Percentiles rank a stretch among this genome's conserved stretches.
phyloP scores from a whole-genome alignment of 805 yeast genomes.

The Jamesozyma gamospora region DNA sequence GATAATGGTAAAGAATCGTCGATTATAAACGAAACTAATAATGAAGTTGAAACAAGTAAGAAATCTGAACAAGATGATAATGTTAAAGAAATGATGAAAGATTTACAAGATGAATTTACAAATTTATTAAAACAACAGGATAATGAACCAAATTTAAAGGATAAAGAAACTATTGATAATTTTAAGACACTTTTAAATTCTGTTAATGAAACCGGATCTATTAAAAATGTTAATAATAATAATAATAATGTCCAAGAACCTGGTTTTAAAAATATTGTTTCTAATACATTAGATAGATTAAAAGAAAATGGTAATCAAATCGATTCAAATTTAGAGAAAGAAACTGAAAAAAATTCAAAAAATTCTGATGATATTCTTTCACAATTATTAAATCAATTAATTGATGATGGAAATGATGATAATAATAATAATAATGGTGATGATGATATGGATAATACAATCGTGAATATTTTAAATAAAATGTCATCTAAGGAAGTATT shows the following conservation, averaged over 20 bases:
- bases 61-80: constrained; percentile 38
- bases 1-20: constrained; percentile 2
- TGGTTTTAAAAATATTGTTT: constrained; percentile 63
- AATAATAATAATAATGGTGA: constrained; percentile 24
- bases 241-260: constrained; percentile 26
- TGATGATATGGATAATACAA: constrained; percentile 46
- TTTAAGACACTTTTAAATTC: constrained; percentile 30
- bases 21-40: not conserved
- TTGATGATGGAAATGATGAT: constrained; percentile 30
- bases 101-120: constrained; percentile 20
- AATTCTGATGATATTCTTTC: constrained; percentile 43
- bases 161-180: constrained; percentile 22
- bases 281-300: constrained; percentile 69
- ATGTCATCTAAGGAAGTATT: constrained; percentile 76
- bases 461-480: constrained; percentile 69
- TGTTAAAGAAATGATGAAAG: constrained; percentile 25
- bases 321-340: constrained; percentile 44
- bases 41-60: constrained; percentile 39
- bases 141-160: constrained; percentile 2
- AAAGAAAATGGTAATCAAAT: constrained; percentile 66
- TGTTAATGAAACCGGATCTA: constrained; percentile 19
- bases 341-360: constrained; percentile 33
- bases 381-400: constrained; percentile 57
- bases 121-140: constrained; percentile 14
- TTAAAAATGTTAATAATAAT: constrained; percentile 7